phyloP scores from a whole-genome alignment of 2,329 filamentous ascomycete genomes.

The Fusarium newnesense region DNA sequence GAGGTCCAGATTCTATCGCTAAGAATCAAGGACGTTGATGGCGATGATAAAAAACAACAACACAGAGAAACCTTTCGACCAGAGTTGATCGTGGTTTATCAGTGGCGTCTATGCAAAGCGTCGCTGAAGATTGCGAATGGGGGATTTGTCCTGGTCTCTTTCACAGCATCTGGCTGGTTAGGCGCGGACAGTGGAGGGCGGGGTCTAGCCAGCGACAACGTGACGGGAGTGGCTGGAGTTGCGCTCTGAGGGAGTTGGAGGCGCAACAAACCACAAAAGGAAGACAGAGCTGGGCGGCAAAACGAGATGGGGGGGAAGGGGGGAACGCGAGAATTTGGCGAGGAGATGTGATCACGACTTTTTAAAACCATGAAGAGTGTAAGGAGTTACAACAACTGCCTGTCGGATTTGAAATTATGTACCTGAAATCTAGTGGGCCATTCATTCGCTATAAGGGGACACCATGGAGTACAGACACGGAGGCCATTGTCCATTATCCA shows the following conservation, averaged over 20 bases:
- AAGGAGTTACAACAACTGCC: constrained; percentile 10
- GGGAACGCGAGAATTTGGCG: not conserved
- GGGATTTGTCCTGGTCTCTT: constrained; percentile 29
- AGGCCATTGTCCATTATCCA: constrained; percentile 7
- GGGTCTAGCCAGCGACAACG: constrained; percentile 43
- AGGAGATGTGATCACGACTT: constrained; percentile 13
- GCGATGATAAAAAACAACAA: constrained; percentile 16
- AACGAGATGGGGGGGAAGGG: constrained; percentile 10
- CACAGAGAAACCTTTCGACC: not conserved
- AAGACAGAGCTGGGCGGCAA: constrained; percentile 28
- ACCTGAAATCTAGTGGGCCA: constrained; percentile 34
- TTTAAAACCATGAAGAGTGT: constrained; percentile 3
- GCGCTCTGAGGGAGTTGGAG: constrained; percentile 30
- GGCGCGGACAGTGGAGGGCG: constrained; percentile 43
- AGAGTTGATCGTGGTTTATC: constrained; percentile 20
- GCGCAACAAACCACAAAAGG: constrained; percentile 18
- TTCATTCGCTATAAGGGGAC: constrained; percentile 27
- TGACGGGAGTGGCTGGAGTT: constrained; percentile 45
- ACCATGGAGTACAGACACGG: constrained; percentile 4
- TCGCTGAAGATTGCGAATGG: constrained; percentile 31
- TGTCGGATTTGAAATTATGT: constrained; percentile 33
- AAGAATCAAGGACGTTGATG: not conserved
- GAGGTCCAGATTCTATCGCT: constrained; percentile 3
- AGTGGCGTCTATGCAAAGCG: constrained; percentile 28
- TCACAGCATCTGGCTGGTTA: constrained; percentile 44